These are phyloP conservation scores for Lipomyces sp. DNA, from an alignment of 805 yeast genomes.

Conservation along the genomic window DNA sequence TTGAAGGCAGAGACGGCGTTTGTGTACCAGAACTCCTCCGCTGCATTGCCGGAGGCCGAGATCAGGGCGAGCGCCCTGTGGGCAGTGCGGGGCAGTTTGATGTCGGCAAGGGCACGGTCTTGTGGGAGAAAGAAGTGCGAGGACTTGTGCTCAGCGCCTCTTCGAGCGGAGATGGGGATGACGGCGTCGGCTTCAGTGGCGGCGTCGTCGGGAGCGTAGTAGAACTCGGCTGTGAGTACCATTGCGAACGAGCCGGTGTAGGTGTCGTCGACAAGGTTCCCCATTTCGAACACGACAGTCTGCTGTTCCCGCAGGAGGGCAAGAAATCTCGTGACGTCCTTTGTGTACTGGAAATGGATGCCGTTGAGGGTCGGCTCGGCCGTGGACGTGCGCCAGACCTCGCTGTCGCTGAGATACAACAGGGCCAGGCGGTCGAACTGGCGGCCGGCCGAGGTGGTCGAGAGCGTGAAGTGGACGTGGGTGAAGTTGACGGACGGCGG, in stretches of 20 bases:
- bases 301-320: constrained; percentile 47
- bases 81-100: constrained; percentile 52
- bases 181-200: constrained; percentile 12
- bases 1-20: constrained; percentile 49
- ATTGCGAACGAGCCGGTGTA: constrained; percentile 62
- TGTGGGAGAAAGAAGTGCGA: constrained; percentile 33
- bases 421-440: constrained; percentile 43
- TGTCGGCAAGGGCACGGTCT: constrained; percentile 52
- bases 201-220: constrained; percentile 28
- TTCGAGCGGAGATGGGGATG: constrained; percentile 17
- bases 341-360: constrained; percentile 50
- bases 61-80: constrained; percentile 57
- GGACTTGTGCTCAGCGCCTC: constrained; percentile 19
- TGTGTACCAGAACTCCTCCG: constrained; percentile 82
- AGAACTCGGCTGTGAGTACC: constrained; percentile 52
- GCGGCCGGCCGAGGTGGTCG: constrained; percentile 36
- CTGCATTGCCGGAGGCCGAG: constrained; percentile 69
- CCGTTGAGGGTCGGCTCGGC: constrained; percentile 66
- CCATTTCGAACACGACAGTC: constrained; percentile 55
- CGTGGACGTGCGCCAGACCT: constrained; percentile 82
- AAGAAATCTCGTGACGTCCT: constrained; percentile 61
- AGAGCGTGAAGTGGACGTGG: constrained; percentile 39
- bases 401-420: constrained; percentile 47
- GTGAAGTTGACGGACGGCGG: constrained; percentile 39
- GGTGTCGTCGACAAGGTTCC: constrained; percentile 51